These are phyloP conservation scores for Silene uniflora DNA, from an alignment of 148 eudicot species.

Conservation along the genomic window DNA sequence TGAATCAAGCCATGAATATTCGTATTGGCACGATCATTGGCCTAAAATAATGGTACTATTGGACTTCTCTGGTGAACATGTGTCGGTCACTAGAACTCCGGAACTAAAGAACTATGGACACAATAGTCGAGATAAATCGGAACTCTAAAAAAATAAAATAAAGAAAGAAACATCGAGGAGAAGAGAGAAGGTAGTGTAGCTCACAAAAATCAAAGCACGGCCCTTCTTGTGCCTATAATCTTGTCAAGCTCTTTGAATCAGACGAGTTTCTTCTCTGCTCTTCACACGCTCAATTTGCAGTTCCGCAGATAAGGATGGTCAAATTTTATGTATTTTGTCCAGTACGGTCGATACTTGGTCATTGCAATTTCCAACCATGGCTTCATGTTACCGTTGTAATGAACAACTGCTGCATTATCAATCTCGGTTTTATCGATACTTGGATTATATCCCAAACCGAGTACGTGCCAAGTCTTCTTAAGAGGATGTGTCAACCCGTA, in stretches of 20 bases:
- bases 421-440: slow-evolving; percentile 57
- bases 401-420: slow-evolving; percentile 80
- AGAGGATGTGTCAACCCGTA: slow-evolving; percentile 74
- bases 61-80: neutral
- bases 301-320: slow-evolving; percentile 68
- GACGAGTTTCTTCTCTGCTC: neutral
- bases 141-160: neutral
- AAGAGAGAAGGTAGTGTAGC: neutral
- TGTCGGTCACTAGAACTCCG: neutral
- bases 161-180: neutral
- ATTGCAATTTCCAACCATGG: slow-evolving; percentile 94
- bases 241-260: neutral
- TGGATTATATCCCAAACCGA: slow-evolving; percentile 87
- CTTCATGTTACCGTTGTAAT: slow-evolving; percentile 91
- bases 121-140: neutral
- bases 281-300: slow-evolving; percentile 64
- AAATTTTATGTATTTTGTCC: slow-evolving; percentile 76
- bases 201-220: neutral
- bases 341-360: slow-evolving; percentile 65
- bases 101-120: neutral
- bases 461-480: slow-evolving; percentile 83
- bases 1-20: neutral
- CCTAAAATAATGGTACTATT: neutral
- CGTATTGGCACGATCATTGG: neutral
- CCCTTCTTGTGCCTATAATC: neutral